Percentiles rank a stretch among this genome's conserved stretches.
Conservation (phyloP, 371 early-diverging fungal genomes). For the Zychaea mexicana region DNA sequence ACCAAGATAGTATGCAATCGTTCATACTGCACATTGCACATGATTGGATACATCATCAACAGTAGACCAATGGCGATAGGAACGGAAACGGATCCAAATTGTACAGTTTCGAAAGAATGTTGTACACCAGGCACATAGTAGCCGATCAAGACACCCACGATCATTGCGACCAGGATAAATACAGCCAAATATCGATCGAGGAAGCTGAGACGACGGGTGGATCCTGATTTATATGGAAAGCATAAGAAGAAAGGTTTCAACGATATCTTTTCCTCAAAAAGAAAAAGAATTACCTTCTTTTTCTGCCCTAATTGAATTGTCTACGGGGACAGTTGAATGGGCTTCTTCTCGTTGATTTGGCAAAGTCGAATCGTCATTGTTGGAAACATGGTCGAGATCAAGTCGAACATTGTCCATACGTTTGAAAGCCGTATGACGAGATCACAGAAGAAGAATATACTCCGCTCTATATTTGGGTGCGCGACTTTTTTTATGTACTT, state of each 20-base stretch:
- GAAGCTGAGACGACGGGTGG: constrained; percentile 29
- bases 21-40: constrained; percentile 69
- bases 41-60: constrained; percentile 75
- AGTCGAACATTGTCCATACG: too few species aligned
- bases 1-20: constrained; percentile 37
- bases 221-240: constrained; percentile 11
- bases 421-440: too few species aligned
- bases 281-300: not conserved
- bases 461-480: too few species aligned
- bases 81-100: constrained; percentile 65
- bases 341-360: not conserved
- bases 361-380: not conserved
- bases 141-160: constrained; percentile 69
- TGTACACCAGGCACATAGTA: constrained; percentile 62
- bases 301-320: not conserved
- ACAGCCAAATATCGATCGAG: constrained; percentile 55
- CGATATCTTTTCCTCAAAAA: too few species aligned
- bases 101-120: constrained; percentile 49
- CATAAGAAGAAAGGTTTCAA: too few species aligned
- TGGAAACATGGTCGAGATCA: not conserved
- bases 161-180: constrained; percentile 63
- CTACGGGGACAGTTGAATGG: not conserved
- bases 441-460: too few species aligned
- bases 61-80: constrained; percentile 70
- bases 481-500: too few species aligned